These are phyloP conservation scores for Inonotus obliquus DNA, from an alignment of 1,284 basidiomycete genomes.

Conservation along the genomic window DNA sequence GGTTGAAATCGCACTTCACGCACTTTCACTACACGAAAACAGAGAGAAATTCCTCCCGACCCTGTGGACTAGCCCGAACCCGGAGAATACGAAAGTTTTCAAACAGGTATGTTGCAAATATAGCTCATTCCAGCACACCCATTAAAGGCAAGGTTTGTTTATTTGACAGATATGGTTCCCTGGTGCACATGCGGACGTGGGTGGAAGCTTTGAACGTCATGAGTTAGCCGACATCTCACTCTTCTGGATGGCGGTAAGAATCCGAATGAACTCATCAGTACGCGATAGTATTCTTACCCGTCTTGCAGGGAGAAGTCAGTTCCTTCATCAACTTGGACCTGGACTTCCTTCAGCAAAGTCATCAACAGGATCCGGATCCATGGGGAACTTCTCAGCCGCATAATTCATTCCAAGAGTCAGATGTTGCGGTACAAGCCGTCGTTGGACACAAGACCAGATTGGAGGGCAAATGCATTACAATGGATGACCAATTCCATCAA, in stretches of 20 bases:
- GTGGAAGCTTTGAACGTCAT: conserved; percentile 23
- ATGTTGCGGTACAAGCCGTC: background rate
- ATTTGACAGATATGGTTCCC: conserved; percentile 23
- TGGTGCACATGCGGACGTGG: conserved; percentile 25
- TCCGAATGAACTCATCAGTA: background rate
- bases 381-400: conserved; percentile 25
- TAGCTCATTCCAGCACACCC: background rate
- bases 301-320: conserved; percentile 20
- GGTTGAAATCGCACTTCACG: conserved; percentile 27
- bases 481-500: background rate
- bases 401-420: conserved; percentile 16
- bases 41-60: conserved; percentile 26
- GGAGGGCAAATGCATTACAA: conserved; percentile 4
- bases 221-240: conserved; percentile 25
- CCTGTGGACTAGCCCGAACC: conserved; percentile 22
- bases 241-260: conserved; percentile 27
- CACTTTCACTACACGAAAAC: conserved; percentile 28
- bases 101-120: conserved; percentile 21
- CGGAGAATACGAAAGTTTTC: conserved; percentile 18
- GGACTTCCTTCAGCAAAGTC: conserved; percentile 18
- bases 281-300: background rate
- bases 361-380: conserved; percentile 19
- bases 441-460: conserved; percentile 18
- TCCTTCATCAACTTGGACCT: conserved; percentile 22
- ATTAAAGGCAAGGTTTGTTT: background rate